phyloP scores from a whole-genome alignment of 192 early-diverging fungal species.

The Lobosporangium transversale region DNA sequence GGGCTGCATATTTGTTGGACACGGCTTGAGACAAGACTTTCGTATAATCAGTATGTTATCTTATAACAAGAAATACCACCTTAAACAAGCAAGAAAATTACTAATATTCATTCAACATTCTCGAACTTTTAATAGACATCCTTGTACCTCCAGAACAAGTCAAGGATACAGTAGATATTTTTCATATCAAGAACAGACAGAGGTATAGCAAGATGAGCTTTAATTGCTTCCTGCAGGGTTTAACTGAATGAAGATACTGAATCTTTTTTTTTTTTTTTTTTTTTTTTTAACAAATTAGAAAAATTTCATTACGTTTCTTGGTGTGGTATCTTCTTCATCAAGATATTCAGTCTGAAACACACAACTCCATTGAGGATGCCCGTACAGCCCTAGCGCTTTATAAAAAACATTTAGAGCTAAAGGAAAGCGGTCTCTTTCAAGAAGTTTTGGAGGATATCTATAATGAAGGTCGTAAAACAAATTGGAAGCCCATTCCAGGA shows the following conservation, averaged over 20 bases:
- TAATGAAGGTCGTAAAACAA: slow-evolving; percentile 69
- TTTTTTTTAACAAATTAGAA: no score
- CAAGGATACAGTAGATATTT: slow-evolving; percentile 95
- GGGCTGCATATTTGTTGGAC: slow-evolving; percentile 93
- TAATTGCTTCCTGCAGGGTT: no score
- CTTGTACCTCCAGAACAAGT: slow-evolving; percentile 85
- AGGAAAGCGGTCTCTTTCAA: slow-evolving; percentile 72
- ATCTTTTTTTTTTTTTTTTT: neutral
- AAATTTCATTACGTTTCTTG: slow-evolving; percentile 91
- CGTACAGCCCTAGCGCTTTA: slow-evolving; percentile 86
- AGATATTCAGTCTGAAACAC: slow-evolving; percentile 89
- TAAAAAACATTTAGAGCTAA: slow-evolving; percentile 79
- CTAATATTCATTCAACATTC: no score
- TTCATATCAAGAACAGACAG: slow-evolving; percentile 81
- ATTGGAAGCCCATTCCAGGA: slow-evolving; percentile 61
- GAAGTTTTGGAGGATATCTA: slow-evolving; percentile 86
- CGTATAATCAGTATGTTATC: slow-evolving; percentile 87
- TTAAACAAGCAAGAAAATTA: no score
- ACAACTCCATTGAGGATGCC: slow-evolving; percentile 96
- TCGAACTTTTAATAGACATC: slow-evolving; percentile 71
- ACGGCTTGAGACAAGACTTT: slow-evolving; percentile 95
- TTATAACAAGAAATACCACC: neutral
- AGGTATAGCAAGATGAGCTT: slow-evolving; percentile 56
- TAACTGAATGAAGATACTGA: neutral
- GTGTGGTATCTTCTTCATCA: slow-evolving; percentile 87